phyloP scores from a whole-genome alignment of 2,329 filamentous ascomycete genomes.

The Talaromyces verruculosus region DNA sequence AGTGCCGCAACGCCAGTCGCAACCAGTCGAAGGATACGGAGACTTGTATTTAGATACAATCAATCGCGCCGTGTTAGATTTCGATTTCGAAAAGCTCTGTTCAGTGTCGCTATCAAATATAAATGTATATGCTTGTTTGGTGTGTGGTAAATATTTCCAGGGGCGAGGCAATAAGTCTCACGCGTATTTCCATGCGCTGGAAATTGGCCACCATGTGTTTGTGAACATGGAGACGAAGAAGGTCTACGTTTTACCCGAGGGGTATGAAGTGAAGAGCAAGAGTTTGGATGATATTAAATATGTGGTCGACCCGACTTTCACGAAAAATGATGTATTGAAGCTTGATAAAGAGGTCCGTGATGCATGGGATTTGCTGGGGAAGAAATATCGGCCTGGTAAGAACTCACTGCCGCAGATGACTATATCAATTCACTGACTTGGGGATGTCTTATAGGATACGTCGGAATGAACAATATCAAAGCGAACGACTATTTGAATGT shows the following conservation, averaged over 20 bases:
- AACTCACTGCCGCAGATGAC: neutral
- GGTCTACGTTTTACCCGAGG: slow-evolving; percentile 70
- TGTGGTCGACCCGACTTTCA: slow-evolving; percentile 87
- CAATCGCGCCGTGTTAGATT: slow-evolving; percentile 87
- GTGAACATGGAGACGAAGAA: slow-evolving; percentile 78
- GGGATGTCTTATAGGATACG: slow-evolving; percentile 59
- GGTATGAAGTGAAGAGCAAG: slow-evolving; percentile 93
- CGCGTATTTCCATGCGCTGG: slow-evolving; percentile 95
- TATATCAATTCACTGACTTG: slow-evolving; percentile 16
- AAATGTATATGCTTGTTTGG: slow-evolving; percentile 96
- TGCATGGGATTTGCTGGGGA: slow-evolving; percentile 76
- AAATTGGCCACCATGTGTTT: slow-evolving; percentile 94
- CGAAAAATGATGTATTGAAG: slow-evolving; percentile 73
- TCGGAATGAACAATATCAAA: slow-evolving; percentile 99
- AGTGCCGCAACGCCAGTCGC: slow-evolving; percentile 63
- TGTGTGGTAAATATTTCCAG: slow-evolving; percentile 97
- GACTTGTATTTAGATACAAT: slow-evolving; percentile 98
- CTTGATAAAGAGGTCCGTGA: slow-evolving; percentile 64
- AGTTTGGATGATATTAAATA: slow-evolving; percentile 98
- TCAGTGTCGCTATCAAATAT: slow-evolving; percentile 95
- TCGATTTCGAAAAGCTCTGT: slow-evolving; percentile 98
- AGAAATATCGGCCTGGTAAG: slow-evolving; percentile 76
- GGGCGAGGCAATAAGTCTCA: slow-evolving; percentile 90
- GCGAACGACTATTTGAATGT: slow-evolving; percentile 99
- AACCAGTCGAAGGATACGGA: slow-evolving; percentile 82